Evolutionary conservation across 2,329 filamentous ascomycete species (phyloP).

Genomic region (Cladophialophora chaetospira): DNA sequence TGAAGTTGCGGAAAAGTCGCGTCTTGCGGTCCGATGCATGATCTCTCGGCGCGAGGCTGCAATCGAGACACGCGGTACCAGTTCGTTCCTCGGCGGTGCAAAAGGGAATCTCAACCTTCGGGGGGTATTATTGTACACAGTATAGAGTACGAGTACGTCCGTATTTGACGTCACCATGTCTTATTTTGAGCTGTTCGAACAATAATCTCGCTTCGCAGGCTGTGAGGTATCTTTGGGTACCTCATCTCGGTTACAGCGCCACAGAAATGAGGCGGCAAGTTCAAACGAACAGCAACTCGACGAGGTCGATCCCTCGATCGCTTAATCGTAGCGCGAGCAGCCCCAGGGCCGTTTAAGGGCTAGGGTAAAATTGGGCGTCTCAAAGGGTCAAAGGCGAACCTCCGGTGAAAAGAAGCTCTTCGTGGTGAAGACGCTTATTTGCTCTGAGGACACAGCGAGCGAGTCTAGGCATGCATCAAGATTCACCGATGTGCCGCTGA

Average conservation of each 20-base stretch:
- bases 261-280: conserved; percentile 12
- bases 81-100: too few species aligned
- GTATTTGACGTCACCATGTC: too few species aligned
- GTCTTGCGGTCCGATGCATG: too few species aligned
- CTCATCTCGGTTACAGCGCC: conserved; percentile 29
- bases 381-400: neutral
- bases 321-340: conserved; percentile 6
- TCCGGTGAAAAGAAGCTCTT: neutral
- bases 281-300: conserved; percentile 23
- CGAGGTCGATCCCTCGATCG: conserved; percentile 28
- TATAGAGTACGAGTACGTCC: too few species aligned
- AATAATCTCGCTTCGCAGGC: conserved; percentile 15
- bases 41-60: too few species aligned
- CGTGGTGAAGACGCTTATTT: neutral
- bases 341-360: too few species aligned
- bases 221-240: too few species aligned
- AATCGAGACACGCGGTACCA: too few species aligned
- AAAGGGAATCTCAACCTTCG: too few species aligned
- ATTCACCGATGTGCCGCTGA: neutral
- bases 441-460: neutral
- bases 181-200: conserved; percentile 19
- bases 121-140: too few species aligned
- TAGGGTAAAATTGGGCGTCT: too few species aligned
- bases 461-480: neutral
- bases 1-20: too few species aligned